These are phyloP conservation scores for Arthrocladium fulminans DNA, from an alignment of 2,329 filamentous ascomycete genomes.

Conservation along the genomic window DNA sequence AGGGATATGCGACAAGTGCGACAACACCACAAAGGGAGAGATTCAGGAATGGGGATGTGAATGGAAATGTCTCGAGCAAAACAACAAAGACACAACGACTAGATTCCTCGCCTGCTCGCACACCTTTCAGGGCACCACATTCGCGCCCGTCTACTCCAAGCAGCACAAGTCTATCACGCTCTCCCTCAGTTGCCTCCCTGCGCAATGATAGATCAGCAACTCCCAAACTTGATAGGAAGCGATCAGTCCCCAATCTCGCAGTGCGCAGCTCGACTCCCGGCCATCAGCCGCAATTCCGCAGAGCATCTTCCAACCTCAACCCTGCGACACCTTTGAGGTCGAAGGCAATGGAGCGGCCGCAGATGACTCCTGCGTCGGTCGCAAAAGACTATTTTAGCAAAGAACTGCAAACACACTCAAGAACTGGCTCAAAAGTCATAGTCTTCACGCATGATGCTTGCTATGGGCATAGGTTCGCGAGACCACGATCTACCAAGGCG, in stretches of 20 bases:
- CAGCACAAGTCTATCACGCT: constrained; percentile 12
- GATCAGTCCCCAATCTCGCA: constrained; percentile 19
- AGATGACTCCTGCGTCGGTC: constrained; percentile 46
- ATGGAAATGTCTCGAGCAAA: constrained; percentile 7
- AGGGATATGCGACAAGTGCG: neutral
- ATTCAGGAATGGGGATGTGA: constrained; percentile 1
- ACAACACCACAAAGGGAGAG: constrained; percentile 2
- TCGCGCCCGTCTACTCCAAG: constrained; percentile 11
- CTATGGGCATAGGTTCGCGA: constrained; percentile 85
- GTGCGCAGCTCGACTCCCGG: constrained; percentile 15
- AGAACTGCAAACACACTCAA: constrained; percentile 58
- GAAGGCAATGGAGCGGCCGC: constrained; percentile 31
- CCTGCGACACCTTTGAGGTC: constrained; percentile 33
- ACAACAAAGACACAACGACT: neutral
- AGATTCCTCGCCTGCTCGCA: constrained; percentile 15
- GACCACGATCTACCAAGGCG: constrained; percentile 65
- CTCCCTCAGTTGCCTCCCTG: constrained; percentile 19
- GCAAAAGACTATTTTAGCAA: constrained; percentile 60
- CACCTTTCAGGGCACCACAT: constrained; percentile 15
- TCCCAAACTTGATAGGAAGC: constrained; percentile 13
- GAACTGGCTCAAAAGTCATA: constrained; percentile 51
- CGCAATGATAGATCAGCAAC: constrained; percentile 18
- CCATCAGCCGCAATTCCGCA: constrained; percentile 26
- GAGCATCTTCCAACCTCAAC: constrained; percentile 28
- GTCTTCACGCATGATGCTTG: constrained; percentile 89